Percentiles rank a stretch among this genome's conserved stretches.
phyloP scores from a whole-genome alignment of 768 basidiomycete species.

The Phlebiopsis flavidoalba region DNA sequence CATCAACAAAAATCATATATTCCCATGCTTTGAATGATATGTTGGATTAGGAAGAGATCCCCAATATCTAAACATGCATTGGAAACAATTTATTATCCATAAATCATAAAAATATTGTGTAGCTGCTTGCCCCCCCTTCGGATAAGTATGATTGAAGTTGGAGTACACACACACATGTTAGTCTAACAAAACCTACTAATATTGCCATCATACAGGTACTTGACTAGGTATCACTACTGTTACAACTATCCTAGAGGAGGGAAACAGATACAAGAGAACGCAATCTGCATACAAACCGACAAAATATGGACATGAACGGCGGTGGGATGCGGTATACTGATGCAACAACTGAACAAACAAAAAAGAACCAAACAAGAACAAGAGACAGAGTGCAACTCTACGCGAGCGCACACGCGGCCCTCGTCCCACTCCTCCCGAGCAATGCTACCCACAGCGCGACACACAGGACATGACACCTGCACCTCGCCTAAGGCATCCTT shows the following conservation, averaged over 20 bases:
- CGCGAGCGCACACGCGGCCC: conserved; percentile 30
- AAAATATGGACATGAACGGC: not conserved
- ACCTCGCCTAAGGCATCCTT: conserved; percentile 32
- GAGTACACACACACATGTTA: no score
- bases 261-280: not conserved
- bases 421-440: conserved; percentile 57
- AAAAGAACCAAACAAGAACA: not conserved
- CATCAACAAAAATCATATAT: no score
- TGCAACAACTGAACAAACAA: not conserved
- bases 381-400: conserved; percentile 1
- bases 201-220: not conserved
- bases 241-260: not conserved
- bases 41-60: no score
- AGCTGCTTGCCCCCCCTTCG: no score
- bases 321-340: not conserved
- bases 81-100: no score
- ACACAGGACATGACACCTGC: conserved; percentile 73
- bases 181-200: no score
- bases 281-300: not conserved
- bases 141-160: no score
- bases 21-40: no score
- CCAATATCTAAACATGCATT: no score
- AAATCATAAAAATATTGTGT: no score
- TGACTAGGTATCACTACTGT: not conserved
- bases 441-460: conserved; percentile 58